Evolutionary conservation across 2,329 filamentous ascomycete genomes (phyloP).

Genomic region (Pseudogymnoascus sp.): DNA sequence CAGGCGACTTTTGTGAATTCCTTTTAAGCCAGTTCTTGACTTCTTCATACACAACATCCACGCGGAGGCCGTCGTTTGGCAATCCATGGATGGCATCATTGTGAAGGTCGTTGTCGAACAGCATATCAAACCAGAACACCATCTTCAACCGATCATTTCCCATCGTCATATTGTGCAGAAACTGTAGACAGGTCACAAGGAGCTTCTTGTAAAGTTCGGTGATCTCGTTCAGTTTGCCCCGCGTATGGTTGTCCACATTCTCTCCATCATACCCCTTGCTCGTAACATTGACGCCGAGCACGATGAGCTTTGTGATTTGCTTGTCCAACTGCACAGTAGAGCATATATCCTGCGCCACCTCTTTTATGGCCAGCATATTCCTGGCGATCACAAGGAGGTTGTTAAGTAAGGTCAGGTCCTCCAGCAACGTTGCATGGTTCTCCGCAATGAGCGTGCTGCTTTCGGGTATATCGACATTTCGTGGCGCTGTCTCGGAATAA

Average conservation of each 20-base stretch:
- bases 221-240: slow-evolving; percentile 52
- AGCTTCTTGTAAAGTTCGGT: slow-evolving; percentile 61
- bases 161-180: slow-evolving; percentile 61
- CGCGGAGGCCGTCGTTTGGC: slow-evolving; percentile 40
- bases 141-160: slow-evolving; percentile 64
- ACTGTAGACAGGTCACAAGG: slow-evolving; percentile 56
- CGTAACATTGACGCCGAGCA: slow-evolving; percentile 57
- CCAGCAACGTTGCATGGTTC: slow-evolving; percentile 52
- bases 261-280: slow-evolving; percentile 61
- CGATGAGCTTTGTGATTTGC: slow-evolving; percentile 57
- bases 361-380: slow-evolving; percentile 56
- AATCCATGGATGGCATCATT: slow-evolving; percentile 46
- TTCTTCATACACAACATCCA: slow-evolving; percentile 50
- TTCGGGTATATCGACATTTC: slow-evolving; percentile 53
- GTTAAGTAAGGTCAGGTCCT: slow-evolving; percentile 55
- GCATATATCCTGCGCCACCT: slow-evolving; percentile 58
- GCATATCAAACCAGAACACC: slow-evolving; percentile 58
- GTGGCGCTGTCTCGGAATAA: slow-evolving; percentile 44
- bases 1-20: slow-evolving; percentile 50
- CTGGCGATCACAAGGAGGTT: slow-evolving; percentile 60
- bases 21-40: slow-evolving; percentile 55
- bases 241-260: slow-evolving; percentile 47
- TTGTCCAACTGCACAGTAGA: slow-evolving; percentile 57
- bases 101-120: slow-evolving; percentile 50
- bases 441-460: slow-evolving; percentile 55